These are phyloP conservation scores for Blastomyces gilchristii DNA, from an alignment of 2,329 filamentous ascomycete genomes.

Conservation along the genomic window DNA sequence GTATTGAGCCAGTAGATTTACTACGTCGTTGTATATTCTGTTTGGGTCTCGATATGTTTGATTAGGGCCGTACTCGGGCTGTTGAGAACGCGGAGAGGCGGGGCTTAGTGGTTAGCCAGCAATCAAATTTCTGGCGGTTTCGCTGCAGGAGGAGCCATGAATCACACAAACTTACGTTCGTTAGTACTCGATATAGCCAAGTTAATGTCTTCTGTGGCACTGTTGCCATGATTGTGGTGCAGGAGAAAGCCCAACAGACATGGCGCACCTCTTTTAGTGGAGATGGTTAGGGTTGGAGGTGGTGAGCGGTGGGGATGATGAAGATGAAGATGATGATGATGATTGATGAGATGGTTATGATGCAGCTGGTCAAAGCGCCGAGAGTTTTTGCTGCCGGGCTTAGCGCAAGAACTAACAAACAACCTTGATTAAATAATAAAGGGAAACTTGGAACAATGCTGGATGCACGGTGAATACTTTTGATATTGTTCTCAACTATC, in stretches of 20 bases:
- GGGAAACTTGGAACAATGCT: neutral
- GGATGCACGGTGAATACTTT: neutral
- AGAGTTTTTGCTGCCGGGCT: neutral
- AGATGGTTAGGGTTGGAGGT: neutral
- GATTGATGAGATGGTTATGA: too few relatives aligned
- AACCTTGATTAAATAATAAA: neutral
- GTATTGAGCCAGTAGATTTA: constrained; percentile 67
- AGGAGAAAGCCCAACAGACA: constrained; percentile 1
- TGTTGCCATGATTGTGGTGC: constrained; percentile 36
- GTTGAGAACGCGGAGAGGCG: neutral
- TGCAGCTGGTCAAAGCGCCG: neutral
- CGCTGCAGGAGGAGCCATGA: constrained; percentile 2
- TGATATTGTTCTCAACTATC: neutral
- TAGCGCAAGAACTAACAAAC: neutral
- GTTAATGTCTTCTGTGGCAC: constrained; percentile 84
- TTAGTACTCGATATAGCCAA: constrained; percentile 89
- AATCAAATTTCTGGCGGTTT: constrained; percentile 4
- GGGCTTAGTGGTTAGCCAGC: constrained; percentile 9
- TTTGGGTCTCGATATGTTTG: constrained; percentile 93
- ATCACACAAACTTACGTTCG: constrained; percentile 47
- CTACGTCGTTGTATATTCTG: constrained; percentile 84
- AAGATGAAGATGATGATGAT: neutral
- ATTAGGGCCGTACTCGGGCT: constrained; percentile 24
- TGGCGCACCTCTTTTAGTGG: neutral
- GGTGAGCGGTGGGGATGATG: neutral